These are phyloP conservation scores for Emericellopsis terricola DNA, from an alignment of 495 filamentous ascomycete genomes.

Conservation along the genomic window DNA sequence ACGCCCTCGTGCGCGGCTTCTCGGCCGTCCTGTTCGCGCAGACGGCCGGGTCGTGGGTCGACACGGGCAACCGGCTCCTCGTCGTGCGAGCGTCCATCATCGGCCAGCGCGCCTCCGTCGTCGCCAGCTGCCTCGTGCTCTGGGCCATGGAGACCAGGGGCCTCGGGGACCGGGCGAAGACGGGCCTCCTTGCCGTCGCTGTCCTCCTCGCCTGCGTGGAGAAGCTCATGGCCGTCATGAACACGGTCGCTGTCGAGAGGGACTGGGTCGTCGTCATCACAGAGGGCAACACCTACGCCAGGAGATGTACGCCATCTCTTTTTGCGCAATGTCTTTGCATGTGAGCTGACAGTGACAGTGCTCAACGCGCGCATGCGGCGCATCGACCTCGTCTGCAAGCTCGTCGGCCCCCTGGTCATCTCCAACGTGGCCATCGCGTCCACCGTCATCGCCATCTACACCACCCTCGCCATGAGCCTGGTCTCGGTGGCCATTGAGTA, in stretches of 20 bases:
- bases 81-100: conserved; percentile 15
- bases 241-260: conserved; percentile 43
- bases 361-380: conserved; percentile 49
- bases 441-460: conserved; percentile 13
- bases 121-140: conserved; percentile 8
- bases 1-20: conserved; percentile 11
- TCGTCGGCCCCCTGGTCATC: conserved; percentile 41
- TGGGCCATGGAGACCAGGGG: conserved; percentile 4
- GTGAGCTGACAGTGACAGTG: no score
- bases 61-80: conserved; percentile 9
- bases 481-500: conserved; percentile 35
- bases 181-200: conserved; percentile 18
- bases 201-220: conserved; percentile 37
- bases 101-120: conserved; percentile 12
- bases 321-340: no score
- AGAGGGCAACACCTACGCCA: no score
- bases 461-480: conserved; percentile 18
- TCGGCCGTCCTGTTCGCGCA: conserved; percentile 13
- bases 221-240: conserved; percentile 33
- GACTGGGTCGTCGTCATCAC: no score
- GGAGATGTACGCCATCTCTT: no score
- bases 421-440: conserved; percentile 23
- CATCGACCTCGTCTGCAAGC: conserved; percentile 57
- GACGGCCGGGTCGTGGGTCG: conserved; percentile 11
- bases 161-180: neutral